Evolutionary conservation across 768 basidiomycete genomes (phyloP).

Genomic region (Amanita phalloides): DNA sequence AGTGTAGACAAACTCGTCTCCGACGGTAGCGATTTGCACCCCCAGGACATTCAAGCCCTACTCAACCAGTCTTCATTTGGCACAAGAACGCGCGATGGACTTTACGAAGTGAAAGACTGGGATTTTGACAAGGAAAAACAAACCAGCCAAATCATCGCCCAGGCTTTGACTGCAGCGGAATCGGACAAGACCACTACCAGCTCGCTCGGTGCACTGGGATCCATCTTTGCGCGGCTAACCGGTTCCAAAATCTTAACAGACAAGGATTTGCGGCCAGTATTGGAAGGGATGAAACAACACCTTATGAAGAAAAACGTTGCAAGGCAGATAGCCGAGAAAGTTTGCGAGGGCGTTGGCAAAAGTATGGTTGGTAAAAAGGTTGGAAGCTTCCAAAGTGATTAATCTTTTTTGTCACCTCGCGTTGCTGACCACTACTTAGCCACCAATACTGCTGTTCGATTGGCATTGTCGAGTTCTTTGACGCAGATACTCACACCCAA

Average conservation of each 20-base stretch:
- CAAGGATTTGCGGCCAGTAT: conserved; percentile 75
- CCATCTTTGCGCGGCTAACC: conserved; percentile 76
- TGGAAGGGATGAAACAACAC: conserved; percentile 94
- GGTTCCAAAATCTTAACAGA: conserved; percentile 77
- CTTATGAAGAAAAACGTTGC: conserved; percentile 99
- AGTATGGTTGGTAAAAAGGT: conserved; percentile 85
- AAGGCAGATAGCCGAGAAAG: conserved; percentile 86
- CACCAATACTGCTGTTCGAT: conserved; percentile 73
- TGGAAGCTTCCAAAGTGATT: conserved; percentile 75
- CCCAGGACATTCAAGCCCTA: conserved; percentile 47
- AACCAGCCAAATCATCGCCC: conserved; percentile 20
- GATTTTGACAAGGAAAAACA: conserved; percentile 48
- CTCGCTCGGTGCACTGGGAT: conserved; percentile 58
- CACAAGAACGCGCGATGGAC: conserved; percentile 57
- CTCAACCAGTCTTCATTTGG: conserved; percentile 72
- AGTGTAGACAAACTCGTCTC: conserved; percentile 46
- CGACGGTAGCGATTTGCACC: conserved; percentile 15
- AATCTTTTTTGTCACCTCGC: conserved; percentile 5
- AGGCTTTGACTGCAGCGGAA: conserved; percentile 43
- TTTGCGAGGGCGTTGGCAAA: conserved; percentile 91
- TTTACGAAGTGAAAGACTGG: conserved; percentile 68
- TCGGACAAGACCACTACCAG: conserved; percentile 21
- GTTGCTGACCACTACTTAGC: conserved; percentile 31
- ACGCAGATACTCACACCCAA: conserved; percentile 94
- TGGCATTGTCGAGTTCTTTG: conserved; percentile 75